phyloP scores from a whole-genome alignment of 2,329 filamentous ascomycete genomes.

The Arthrobotrys iridis region DNA sequence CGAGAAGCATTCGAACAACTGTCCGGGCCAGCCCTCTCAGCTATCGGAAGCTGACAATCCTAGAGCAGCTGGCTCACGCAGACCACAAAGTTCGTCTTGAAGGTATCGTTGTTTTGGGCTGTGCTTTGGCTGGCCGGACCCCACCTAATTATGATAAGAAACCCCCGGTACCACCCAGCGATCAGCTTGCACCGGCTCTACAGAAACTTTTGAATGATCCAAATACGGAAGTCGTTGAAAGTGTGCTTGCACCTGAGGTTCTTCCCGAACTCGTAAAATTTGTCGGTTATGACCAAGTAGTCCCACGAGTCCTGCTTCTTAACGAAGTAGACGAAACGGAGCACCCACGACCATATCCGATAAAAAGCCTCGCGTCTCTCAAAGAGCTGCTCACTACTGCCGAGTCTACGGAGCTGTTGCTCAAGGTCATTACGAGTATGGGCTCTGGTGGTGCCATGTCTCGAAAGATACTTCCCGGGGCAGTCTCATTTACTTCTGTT shows the following conservation, averaged over 20 bases:
- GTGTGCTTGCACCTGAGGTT: slow-evolving; percentile 58
- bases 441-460: slow-evolving; percentile 56
- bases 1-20: slow-evolving; percentile 46
- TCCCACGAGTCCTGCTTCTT: slow-evolving; percentile 58
- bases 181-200: slow-evolving; percentile 57
- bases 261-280: slow-evolving; percentile 57
- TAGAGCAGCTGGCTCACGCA: slow-evolving; percentile 58
- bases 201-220: slow-evolving; percentile 58
- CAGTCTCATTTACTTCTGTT: slow-evolving; percentile 55
- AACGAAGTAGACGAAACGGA: slow-evolving; percentile 58
- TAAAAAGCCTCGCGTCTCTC: slow-evolving; percentile 56
- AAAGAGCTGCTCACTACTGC: slow-evolving; percentile 56
- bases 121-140: slow-evolving; percentile 57
- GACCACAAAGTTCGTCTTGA: slow-evolving; percentile 58
- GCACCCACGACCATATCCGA: slow-evolving; percentile 56
- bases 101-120: slow-evolving; percentile 58
- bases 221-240: slow-evolving; percentile 58
- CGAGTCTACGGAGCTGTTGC: slow-evolving; percentile 57
- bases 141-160: slow-evolving; percentile 58
- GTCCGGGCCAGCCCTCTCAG: slow-evolving; percentile 57
- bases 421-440: slow-evolving; percentile 58
- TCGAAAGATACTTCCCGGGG: slow-evolving; percentile 56
- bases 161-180: slow-evolving; percentile 57
- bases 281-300: slow-evolving; percentile 58
- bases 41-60: slow-evolving; percentile 56